Evolutionary conservation across 768 basidiomycete species (phyloP), one percentile per base, ranked within the genome.

Genomic region (Boletales sp.): DNA sequence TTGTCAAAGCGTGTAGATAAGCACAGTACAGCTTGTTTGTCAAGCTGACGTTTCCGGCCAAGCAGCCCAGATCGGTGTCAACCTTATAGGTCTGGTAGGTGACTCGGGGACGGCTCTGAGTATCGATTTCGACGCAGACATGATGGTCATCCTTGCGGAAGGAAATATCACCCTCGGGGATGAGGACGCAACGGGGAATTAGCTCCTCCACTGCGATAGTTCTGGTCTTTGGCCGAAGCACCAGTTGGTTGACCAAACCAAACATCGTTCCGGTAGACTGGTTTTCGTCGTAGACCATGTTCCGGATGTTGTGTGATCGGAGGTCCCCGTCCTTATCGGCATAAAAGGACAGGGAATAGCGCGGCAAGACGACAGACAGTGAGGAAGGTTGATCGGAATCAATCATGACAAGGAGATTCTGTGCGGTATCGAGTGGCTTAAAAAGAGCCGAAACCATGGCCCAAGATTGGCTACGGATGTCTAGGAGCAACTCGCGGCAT

Each of bases 191-290:
- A 14, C 66, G 51, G 1, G 52, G 53, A 7, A 51, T 13, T n/a
- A 57, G 41, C 19, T 54, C 55, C 0, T 38, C 45, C 0, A 36
- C 33, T 0, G 14, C 15, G 19, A 34, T 10, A 11, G 18, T n/a
- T 31, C n/a, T 41, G 13, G 15, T 2, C 14, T 55, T 64, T 41
- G 57, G 59, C 13, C 74, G 66, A 37, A 79, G 67, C 5, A 80
- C 65, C 15, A 77, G 71, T 34, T 61, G 69, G 32, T 63, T 71
- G 33, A 41, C 35, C 32, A 81, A 56, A 14, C 79, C 80, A 35
- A 77, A 68, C 57, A 81, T 59, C 1, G 75, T 72, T 1, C 76
- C 75, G 2, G 61, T 60, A 1, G 67, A 74, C 50, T 79, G 79
- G 33, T 63, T 44, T 3, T 44, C 2, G 45, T 78, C 74, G n/a